Percentiles rank a stretch among this genome's conserved stretches.
phyloP scores from a whole-genome alignment of 2,329 filamentous ascomycete genomes.

The Magnaporthiopsis rhizophila region DNA sequence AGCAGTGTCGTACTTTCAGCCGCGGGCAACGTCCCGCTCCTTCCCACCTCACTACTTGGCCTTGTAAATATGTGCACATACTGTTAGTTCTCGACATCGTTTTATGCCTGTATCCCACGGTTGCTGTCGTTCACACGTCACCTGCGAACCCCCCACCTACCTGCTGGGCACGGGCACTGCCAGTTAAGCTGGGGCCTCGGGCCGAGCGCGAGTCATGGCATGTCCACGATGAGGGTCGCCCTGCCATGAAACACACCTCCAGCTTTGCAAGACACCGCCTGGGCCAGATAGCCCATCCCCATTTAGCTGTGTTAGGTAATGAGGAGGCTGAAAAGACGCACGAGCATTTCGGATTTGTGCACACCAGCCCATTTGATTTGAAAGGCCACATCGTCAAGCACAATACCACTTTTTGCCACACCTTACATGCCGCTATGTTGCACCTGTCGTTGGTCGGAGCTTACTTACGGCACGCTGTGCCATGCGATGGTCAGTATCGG shows the following conservation, averaged over 20 bases:
- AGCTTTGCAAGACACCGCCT: no score
- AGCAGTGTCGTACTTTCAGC: not conserved
- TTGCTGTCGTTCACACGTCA: not conserved
- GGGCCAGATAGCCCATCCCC: not conserved
- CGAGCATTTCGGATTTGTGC: not conserved
- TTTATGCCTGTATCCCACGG: not conserved
- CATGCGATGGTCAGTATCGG: not conserved
- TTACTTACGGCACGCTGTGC: not conserved
- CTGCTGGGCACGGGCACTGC: not conserved
- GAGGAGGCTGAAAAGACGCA: not conserved
- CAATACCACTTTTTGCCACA: no score
- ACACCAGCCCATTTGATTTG: not conserved
- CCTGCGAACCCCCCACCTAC: no score
- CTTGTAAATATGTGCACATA: no score
- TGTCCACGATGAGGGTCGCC: not conserved
- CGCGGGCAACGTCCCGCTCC: not conserved
- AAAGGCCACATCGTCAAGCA: no score
- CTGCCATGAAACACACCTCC: not conserved
- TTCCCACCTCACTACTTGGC: not conserved
- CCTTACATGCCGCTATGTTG: no score
- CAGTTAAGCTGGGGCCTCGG: no score
- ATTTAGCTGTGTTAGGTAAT: not conserved
- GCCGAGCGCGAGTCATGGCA: not conserved
- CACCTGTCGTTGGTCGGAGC: no score
- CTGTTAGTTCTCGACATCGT: not conserved